Percentiles rank a stretch among this genome's conserved stretches.
Conservation (phyloP, 208 protist genomes). For the Crithidia expoeki region DNA sequence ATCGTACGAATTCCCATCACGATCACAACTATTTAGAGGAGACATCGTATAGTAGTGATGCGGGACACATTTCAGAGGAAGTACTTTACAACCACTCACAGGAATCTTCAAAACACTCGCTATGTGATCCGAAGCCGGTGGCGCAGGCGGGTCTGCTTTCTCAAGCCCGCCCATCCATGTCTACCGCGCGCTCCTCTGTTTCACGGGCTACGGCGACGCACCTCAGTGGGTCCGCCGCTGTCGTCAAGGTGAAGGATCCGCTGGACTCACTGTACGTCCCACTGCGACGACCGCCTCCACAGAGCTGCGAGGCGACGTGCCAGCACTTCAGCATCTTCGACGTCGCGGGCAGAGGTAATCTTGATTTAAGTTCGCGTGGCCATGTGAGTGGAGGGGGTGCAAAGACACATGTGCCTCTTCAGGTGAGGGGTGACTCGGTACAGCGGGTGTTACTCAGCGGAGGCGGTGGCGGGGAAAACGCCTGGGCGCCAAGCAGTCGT, state of each 20-base stretch:
- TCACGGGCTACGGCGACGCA: constrained; percentile 29
- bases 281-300: constrained; percentile 22
- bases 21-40: background rate
- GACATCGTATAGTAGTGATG: too few relatives aligned
- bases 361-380: background rate
- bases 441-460: background rate
- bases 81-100: background rate
- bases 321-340: constrained; percentile 41
- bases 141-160: background rate
- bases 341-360: background rate
- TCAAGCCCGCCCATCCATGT: background rate
- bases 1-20: background rate
- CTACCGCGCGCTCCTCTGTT: background rate
- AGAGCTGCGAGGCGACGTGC: constrained; percentile 21
- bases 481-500: background rate
- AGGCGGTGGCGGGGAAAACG: background rate
- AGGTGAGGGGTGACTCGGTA: background rate
- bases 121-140: background rate
- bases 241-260: constrained; percentile 20
- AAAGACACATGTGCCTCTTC: background rate
- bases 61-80: too few relatives aligned
- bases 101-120: background rate
- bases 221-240: constrained; percentile 32
- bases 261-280: constrained; percentile 28
- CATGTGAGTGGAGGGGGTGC: background rate